Evolutionary conservation across 805 yeast species (phyloP), one percentile per base, ranked within the genome.

Genomic region (Suhomyces tanzawaensis): DNA sequence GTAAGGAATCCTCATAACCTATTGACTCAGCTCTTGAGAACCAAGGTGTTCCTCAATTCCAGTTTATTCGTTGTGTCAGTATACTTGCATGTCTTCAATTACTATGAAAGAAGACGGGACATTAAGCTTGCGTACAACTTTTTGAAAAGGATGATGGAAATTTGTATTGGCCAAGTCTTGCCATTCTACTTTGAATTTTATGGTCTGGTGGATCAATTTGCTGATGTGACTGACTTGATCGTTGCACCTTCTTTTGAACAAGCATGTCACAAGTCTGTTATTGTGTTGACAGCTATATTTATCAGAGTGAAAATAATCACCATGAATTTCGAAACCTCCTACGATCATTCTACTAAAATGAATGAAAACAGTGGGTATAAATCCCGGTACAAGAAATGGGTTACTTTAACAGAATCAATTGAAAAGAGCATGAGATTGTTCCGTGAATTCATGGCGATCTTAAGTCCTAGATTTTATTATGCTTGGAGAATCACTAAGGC

Each of bases 401-500:
- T 29, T 3, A 12, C 12, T 26, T 25, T 43, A 8, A 28, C 18
- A 23, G 24, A 18, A 2, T 29, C 36, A 25, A 11, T 41, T 4
- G 38, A 27, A 2, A 29, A 15, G 6, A 29, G 40, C 9, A 22
- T 30, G 8, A 21, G 18, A 21, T 28, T 40, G 4, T 41, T 41
- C 34, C 23, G 41, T 16, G 40, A 37, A 4, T 38, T 39, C 19
- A 21, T 46, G 16, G 24, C 61, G 14, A 65, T 67, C 27, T 58
- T 83, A 24, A 76, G 85, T 15, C 66, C 62, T 18, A 69, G 78
- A 45, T 82, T 81, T 52, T 79, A 77, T 41, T 81, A 80, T 52
- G 84, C 88, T 2, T 79, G 82, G 79, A 73, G 84, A 58, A 71
- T 82, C 53, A 68, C 77, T 25, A 81, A 80, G 48, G 81, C 85